phyloP scores from a whole-genome alignment of 495 filamentous ascomycete species.

The Aspergillus funiculosus region DNA sequence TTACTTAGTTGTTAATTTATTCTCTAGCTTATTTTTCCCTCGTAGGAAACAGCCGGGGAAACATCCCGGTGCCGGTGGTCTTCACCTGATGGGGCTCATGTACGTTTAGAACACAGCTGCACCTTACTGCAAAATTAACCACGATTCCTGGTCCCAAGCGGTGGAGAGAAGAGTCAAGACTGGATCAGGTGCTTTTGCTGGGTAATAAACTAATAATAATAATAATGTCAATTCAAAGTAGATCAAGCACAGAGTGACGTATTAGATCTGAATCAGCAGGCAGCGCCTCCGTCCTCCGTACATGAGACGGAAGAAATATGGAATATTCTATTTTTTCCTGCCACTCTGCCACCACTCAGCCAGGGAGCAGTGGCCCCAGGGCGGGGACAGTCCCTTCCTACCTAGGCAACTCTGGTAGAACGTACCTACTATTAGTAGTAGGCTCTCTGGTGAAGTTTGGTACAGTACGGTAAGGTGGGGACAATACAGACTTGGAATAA shows the following conservation, averaged over 20 bases:
- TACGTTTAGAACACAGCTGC: slow-evolving; percentile 12
- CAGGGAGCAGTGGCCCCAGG: too few relatives aligned
- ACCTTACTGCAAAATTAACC: slow-evolving; percentile 15
- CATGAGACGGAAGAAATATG: background rate
- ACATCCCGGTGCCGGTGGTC: slow-evolving; percentile 18
- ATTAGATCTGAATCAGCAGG: slow-evolving; percentile 1
- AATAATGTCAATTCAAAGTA: too few relatives aligned
- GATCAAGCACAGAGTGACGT: too few relatives aligned
- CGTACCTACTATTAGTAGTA: too few relatives aligned
- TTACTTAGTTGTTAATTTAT: background rate
- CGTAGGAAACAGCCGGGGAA: slow-evolving; percentile 14
- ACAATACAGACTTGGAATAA: too few relatives aligned
- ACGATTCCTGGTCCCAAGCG: slow-evolving; percentile 12
- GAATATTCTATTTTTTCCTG: background rate
- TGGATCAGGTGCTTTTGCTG: slow-evolving; percentile 4
- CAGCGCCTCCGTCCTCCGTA: too few relatives aligned
- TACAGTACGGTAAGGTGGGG: too few relatives aligned
- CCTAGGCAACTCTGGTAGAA: too few relatives aligned
- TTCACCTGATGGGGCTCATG: slow-evolving; percentile 18
- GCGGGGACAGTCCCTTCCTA: too few relatives aligned
- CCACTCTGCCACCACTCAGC: too few relatives aligned
- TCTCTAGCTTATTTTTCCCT: slow-evolving; percentile 2
- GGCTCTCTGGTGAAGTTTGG: too few relatives aligned
- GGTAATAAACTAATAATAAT: background rate
- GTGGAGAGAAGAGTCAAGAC: background rate